Percentiles rank a stretch among this genome's conserved stretches.
These are phyloP conservation scores for Trichoderma asperellum DNA, from an alignment of 2,329 filamentous ascomycete species.

Conservation along the genomic window DNA sequence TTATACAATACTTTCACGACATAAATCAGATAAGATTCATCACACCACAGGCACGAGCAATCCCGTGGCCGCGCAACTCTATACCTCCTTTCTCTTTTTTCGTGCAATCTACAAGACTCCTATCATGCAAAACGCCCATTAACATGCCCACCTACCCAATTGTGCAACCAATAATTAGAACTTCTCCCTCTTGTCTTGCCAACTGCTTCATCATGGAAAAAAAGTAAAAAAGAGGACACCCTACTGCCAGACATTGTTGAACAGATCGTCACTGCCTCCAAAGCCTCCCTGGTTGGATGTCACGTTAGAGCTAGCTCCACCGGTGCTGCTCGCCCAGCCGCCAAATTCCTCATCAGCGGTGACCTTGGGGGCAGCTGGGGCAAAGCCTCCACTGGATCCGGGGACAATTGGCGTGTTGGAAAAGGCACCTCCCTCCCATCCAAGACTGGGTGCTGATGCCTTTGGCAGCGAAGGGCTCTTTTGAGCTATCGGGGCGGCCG, in stretches of 20 bases:
- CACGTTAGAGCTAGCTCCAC: slow-evolving; percentile 47
- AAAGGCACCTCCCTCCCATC: slow-evolving; percentile 60
- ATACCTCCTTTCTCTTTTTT: slow-evolving; percentile 27
- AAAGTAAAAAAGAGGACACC: slow-evolving; percentile 13
- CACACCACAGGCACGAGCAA: slow-evolving; percentile 9
- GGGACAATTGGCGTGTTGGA: slow-evolving; percentile 64
- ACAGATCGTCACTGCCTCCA: slow-evolving; percentile 79
- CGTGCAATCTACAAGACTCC: slow-evolving; percentile 39
- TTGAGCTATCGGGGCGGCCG: slow-evolving; percentile 51
- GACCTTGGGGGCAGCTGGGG: slow-evolving; percentile 66
- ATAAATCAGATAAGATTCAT: slow-evolving; percentile 11
- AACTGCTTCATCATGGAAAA: slow-evolving; percentile 8
- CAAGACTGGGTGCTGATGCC: slow-evolving; percentile 62
- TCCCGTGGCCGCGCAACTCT: slow-evolving; percentile 5
- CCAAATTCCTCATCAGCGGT: slow-evolving; percentile 94
- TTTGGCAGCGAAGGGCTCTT: slow-evolving; percentile 62
- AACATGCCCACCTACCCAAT: slow-evolving; percentile 39
- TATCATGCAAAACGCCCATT: slow-evolving; percentile 41
- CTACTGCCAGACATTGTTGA: slow-evolving; percentile 93
- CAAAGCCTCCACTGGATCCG: slow-evolving; percentile 67
- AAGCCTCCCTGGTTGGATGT: slow-evolving; percentile 62
- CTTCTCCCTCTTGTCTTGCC: slow-evolving; percentile 29
- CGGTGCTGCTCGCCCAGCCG: slow-evolving; percentile 80
- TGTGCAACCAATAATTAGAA: slow-evolving; percentile 10
- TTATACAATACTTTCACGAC: slow-evolving; percentile 11